These are phyloP conservation scores for Colletotrichum sp. DNA, from an alignment of 2,329 filamentous ascomycete genomes.

Conservation along the genomic window DNA sequence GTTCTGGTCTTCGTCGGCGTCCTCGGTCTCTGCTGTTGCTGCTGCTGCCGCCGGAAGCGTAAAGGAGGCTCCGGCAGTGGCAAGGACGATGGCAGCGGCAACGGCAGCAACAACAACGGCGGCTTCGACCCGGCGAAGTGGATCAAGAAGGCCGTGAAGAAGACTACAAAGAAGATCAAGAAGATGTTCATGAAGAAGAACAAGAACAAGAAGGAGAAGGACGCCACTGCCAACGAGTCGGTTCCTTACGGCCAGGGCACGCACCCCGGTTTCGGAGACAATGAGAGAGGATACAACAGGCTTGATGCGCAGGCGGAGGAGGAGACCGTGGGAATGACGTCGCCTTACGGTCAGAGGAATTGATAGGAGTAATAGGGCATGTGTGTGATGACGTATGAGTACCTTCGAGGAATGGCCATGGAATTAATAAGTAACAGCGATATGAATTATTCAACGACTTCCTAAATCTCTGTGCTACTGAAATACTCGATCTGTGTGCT, in stretches of 20 bases:
- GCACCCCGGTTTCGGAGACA: background rate
- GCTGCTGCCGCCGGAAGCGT: background rate
- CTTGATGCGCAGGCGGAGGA: background rate
- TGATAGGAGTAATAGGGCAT: background rate
- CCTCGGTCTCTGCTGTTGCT: background rate
- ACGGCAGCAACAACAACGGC: background rate
- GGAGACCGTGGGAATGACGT: background rate
- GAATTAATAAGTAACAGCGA: background rate
- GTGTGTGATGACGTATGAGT: background rate
- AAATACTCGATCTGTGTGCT: accelerated
- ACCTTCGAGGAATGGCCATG: background rate
- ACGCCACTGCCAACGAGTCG: background rate
- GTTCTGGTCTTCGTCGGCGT: background rate
- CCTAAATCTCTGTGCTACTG: background rate
- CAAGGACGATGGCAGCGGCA: background rate
- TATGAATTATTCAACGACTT: background rate
- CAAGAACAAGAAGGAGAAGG: background rate
- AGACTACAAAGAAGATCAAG: conserved; percentile 6
- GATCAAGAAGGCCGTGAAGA: conserved; percentile 8
- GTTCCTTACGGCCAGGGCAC: background rate
- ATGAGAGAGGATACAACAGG: background rate
- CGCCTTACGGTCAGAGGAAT: background rate
- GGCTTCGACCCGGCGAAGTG: background rate
- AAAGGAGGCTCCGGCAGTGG: background rate
- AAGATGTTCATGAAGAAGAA: conserved; percentile 10